Evolutionary conservation across 805 yeast species (phyloP), one percentile per base, ranked within the genome.

Genomic region (Lipomyces orientalis): DNA sequence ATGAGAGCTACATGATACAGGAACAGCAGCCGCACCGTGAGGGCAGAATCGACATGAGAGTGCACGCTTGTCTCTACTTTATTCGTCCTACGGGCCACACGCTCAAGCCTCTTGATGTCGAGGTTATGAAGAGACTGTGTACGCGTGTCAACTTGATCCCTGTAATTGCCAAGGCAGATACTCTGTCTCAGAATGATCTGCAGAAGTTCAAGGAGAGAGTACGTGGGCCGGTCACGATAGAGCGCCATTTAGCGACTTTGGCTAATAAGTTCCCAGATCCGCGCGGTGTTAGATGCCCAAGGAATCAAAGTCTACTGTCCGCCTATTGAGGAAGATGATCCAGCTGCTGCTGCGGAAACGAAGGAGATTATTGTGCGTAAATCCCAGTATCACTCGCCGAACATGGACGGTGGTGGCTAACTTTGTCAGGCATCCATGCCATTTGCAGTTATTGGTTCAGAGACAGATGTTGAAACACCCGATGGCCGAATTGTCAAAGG

Each of bases 51-150:
- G 97, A 93, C 75, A 80, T 84, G 71, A 84, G 97, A 64, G 88
- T 94, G 52, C 97, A 94, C 80, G 90, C 88, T 46, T 92, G 97
- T 76, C 77, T 94, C 57, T 94, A 92, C 80, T 90, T 94, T 76
- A 82, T 94, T 63, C 83, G 87, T 5, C 94, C 97, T 0, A 82
- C 88, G 4, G 87, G 88, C 54, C 85, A 83, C 68, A 85, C 88
- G 2, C 77, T 91, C 64, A 82, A 84, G 64, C 86, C 89, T 7
- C 80, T 89, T 62, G 97, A 93, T 77, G 83, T 91, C 68, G 87
- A 84, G 70, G 85, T 90, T 5, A 87, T 93, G 90, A 86, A 85
- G 77, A 87, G 86, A 68, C 82, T 93, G 34, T 83, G 90, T 37
- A 81, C 85, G 34, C 84, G 94, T 64, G 93, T 90, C 54, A 93